Conservation (phyloP, 2,329 filamentous ascomycete genomes). For the Leptodontidium sp. region DNA sequence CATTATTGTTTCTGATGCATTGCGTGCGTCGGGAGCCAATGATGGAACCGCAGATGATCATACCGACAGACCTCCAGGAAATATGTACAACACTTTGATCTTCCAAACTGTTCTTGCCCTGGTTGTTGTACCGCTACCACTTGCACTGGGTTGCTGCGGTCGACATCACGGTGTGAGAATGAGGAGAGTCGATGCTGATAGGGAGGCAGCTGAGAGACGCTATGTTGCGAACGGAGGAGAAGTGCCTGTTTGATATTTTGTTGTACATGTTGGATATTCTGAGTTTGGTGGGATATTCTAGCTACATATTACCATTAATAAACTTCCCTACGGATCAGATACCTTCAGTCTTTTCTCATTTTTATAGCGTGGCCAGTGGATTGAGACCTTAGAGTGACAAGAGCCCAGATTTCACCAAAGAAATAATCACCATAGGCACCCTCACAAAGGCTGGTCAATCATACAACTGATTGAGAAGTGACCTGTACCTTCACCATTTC, state of each 20-base stretch:
- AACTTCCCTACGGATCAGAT: background rate
- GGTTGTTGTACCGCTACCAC: conserved; percentile 69
- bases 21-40: conserved; percentile 58
- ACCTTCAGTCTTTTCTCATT: background rate
- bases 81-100: conserved; percentile 79
- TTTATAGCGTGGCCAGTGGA: background rate
- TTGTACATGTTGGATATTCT: background rate
- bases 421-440: too few relatives aligned
- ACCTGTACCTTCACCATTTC: too few relatives aligned
- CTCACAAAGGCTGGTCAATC: too few relatives aligned
- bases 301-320: background rate
- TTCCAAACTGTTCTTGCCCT: conserved; percentile 79
- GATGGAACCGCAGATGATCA: conserved; percentile 53
- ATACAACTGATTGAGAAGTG: too few relatives aligned
- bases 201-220: conserved; percentile 30
- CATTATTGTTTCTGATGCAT: conserved; percentile 80
- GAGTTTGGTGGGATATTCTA: background rate
- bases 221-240: conserved; percentile 24
- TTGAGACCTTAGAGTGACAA: background rate
- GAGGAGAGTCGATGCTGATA: conserved; percentile 55
- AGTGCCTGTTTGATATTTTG: conserved; percentile 15
- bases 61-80: conserved; percentile 61
- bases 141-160: conserved; percentile 77
- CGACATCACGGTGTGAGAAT: conserved; percentile 59
- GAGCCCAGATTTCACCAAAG: too few relatives aligned